Conservation (phyloP, 139 green algal genomes). For the Coccomyxa sp. region DNA sequence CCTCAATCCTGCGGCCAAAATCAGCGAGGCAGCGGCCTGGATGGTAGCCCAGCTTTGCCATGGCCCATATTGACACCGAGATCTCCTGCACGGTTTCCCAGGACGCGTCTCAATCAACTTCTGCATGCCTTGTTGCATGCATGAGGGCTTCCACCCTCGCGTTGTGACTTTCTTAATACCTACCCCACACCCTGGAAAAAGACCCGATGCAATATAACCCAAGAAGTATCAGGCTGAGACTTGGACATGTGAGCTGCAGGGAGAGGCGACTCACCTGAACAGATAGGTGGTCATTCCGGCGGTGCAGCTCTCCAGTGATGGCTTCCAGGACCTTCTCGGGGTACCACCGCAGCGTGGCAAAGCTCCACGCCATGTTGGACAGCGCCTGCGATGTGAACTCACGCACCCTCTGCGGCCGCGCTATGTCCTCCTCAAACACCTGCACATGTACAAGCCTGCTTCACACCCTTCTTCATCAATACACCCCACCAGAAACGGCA, state of each 20-base stretch:
- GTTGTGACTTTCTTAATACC: not conserved
- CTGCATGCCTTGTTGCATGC: not conserved
- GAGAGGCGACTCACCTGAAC: not conserved
- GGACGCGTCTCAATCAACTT: not conserved
- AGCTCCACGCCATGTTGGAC: slow-evolving; percentile 40
- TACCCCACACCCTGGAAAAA: not conserved
- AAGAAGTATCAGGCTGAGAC: not conserved
- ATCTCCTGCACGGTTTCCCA: slow-evolving; percentile 31
- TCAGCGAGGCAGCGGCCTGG: slow-evolving; percentile 30
- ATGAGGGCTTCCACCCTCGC: not conserved
- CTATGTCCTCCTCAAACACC: slow-evolving; percentile 18
- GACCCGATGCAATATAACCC: not conserved
- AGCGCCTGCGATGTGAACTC: slow-evolving; percentile 29
- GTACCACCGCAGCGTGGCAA: slow-evolving; percentile 45
- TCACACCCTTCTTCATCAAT: not conserved
- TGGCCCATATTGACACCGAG: slow-evolving; percentile 32
- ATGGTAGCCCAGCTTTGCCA: slow-evolving; percentile 32
- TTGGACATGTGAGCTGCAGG: not conserved
- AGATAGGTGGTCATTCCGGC: not conserved
- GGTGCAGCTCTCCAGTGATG: not conserved
- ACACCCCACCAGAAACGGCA: not conserved
- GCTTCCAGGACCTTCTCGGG: slow-evolving; percentile 9
- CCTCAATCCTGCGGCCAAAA: slow-evolving; percentile 13
- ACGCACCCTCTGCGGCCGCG: not conserved
- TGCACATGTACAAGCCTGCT: not conserved